These are phyloP conservation scores for Myriosclerotinia duriaeana DNA, from an alignment of 2,329 filamentous ascomycete genomes.

Conservation along the genomic window DNA sequence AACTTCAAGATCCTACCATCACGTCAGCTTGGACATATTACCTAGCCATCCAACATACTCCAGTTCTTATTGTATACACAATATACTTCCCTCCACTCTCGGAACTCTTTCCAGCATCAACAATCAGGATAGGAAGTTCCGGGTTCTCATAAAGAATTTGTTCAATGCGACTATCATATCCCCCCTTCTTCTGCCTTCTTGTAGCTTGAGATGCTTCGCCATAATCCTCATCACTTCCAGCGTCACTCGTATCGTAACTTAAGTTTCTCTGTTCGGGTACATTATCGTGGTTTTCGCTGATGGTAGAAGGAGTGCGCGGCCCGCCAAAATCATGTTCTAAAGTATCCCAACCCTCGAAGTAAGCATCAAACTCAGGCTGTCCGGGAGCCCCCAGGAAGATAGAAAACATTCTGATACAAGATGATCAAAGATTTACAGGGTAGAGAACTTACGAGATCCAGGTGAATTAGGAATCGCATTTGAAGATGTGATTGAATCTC, in stretches of 20 bases:
- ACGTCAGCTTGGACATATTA: constrained; percentile 29
- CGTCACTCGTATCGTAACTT: constrained; percentile 44
- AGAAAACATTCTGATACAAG: constrained; percentile 40
- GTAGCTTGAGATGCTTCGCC: constrained; percentile 44
- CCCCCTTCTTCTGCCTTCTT: constrained; percentile 72
- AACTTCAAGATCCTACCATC: constrained; percentile 81
- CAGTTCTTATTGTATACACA: constrained; percentile 94
- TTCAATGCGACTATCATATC: constrained; percentile 93
- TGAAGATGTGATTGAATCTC: constrained; percentile 74
- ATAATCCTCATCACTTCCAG: constrained; percentile 53
- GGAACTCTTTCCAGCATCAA: constrained; percentile 89
- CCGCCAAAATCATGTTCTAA: constrained; percentile 55
- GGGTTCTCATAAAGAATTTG: constrained; percentile 97
- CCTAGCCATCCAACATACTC: constrained; percentile 53
- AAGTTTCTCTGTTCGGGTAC: constrained; percentile 28
- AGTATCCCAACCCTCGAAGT: constrained; percentile 46
- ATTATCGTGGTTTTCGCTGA: constrained; percentile 57
- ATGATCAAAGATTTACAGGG: constrained; percentile 19
- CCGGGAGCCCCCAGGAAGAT: constrained; percentile 40
- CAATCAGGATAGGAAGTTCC: constrained; percentile 85
- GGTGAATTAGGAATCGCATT: constrained; percentile 65
- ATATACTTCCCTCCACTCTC: constrained; percentile 93
- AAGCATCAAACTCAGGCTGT: constrained; percentile 42
- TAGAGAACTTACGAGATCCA: constrained; percentile 49
- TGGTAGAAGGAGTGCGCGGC: constrained; percentile 54